Base-by-base conservation (phyloP, 1,284 basidiomycete species). In the Ustilago bromivora region DNA sequence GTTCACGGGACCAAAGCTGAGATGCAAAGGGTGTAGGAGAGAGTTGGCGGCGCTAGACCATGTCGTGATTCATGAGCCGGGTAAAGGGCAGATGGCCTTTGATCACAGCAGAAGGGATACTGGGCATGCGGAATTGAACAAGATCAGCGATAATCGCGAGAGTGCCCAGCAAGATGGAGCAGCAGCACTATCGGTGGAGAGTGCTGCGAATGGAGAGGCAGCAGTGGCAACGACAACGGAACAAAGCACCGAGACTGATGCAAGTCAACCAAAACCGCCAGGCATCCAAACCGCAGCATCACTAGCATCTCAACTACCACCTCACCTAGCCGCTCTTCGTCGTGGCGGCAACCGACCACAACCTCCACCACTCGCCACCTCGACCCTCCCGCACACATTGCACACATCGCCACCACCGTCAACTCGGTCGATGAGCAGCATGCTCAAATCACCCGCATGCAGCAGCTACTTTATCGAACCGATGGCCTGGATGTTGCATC, bases 391-490 rank as follows among this genome's bases (percentile, higher is more conserved):
- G 17, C 61, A 49, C 31, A 13, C 43, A 28, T 31, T 31, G 1
- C 63, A 28, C n/a, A 15, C 57, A 19, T 19, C 43, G 23, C 23
- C 43, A 13, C 43, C 2, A 36, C 43, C 32, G 15, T 11, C 31
- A 15, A 41, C 60, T 15, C 6, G 57, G n/a, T 35, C 32, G 0
- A 57, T 57, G 32, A 31, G 13, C 2, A 61, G 61, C 19, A 74
- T 85, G 62, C 68, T 85, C 1, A 82, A 78, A 49, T 78, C 80
- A 8, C 87, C 91, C 4, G 91, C 92, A 82, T 98, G 95, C 87
- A 96, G 94, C 2, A 94, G 94, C 8, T 98, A 98, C 87, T 98
- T 98, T 86, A 91, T 98, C 57, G 96, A 99, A 86, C 95, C 96
- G 91, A 92, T 97, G 90, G 92, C 92, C 80, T 99, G 96, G 96